Conservation (phyloP, 1,284 basidiomycete genomes). For the Sanghuangporus weigelae region DNA sequence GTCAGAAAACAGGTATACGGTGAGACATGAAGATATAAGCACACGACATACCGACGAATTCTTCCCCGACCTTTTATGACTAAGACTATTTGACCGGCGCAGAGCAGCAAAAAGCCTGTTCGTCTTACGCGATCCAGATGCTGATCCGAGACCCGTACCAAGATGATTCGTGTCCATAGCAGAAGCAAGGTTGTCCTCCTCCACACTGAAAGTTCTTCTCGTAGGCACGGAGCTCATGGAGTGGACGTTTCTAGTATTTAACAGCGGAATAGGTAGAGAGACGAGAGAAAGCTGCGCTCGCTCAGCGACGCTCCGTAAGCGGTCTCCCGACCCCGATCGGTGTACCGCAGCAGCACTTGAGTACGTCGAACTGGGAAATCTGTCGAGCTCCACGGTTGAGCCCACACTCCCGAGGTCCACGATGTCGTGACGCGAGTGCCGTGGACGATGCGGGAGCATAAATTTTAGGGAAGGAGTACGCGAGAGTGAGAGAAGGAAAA, state of each 20-base stretch:
- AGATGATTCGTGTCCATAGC: neutral
- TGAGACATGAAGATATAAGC: neutral
- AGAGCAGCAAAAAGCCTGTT: conserved; percentile 8
- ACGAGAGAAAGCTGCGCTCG: neutral
- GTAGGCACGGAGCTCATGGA: conserved; percentile 13
- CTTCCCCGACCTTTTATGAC: neutral
- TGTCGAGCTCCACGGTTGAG: neutral
- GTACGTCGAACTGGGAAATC: neutral
- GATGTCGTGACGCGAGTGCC: neutral
- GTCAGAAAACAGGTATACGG: neutral
- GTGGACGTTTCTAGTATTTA: neutral
- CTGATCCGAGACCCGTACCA: neutral
- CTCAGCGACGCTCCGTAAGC: neutral
- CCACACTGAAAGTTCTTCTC: neutral
- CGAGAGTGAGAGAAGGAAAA: neutral
- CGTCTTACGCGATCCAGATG: conserved; percentile 12
- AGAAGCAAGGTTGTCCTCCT: neutral
- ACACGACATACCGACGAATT: conserved; percentile 4
- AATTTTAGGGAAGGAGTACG: too few species aligned
- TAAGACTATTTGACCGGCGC: conserved; percentile 9
- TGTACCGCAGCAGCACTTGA: neutral
- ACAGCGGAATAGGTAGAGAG: neutral
- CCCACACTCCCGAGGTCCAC: neutral
- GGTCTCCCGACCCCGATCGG: neutral
- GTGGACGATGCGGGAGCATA: neutral